Conservation (phyloP, 805 yeast genomes). For the Scheffersomyces amazonensis region DNA sequence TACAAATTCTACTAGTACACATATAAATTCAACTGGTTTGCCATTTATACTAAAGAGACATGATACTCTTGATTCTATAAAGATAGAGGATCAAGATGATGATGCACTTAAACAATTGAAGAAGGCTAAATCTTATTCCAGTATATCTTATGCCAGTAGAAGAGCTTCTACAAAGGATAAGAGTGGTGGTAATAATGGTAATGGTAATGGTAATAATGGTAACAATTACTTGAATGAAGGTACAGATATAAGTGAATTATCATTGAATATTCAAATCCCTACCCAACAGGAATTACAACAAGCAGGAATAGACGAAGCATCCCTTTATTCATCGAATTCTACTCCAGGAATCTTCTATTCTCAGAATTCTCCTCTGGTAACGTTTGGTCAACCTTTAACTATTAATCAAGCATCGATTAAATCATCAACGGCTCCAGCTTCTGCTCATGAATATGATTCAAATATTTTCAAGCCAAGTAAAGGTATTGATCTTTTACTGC, state of each 20-base stretch:
- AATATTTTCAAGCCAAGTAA: neutral
- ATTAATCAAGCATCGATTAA: slow-evolving; percentile 4
- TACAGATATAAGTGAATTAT: neutral
- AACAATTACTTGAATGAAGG: neutral
- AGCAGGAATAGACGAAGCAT: slow-evolving; percentile 22
- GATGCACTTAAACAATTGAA: slow-evolving; percentile 41
- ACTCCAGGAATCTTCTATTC: slow-evolving; percentile 12
- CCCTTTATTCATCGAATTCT: slow-evolving; percentile 14
- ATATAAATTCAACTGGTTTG: slow-evolving; percentile 3
- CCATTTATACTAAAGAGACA: slow-evolving; percentile 17
- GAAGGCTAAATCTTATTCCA: slow-evolving; percentile 32
- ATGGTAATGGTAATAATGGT: neutral
- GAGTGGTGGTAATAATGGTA: neutral
- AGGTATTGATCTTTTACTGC: slow-evolving; percentile 24
- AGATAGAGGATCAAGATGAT: slow-evolving; percentile 38
- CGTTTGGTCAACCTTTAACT: slow-evolving; percentile 1
- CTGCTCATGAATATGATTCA: slow-evolving; percentile 2
- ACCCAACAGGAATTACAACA: slow-evolving; percentile 2
- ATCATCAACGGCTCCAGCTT: slow-evolving; percentile 11
- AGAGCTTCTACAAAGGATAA: neutral
- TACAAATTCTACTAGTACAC: slow-evolving; percentile 4
- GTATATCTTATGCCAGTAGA: slow-evolving; percentile 3
- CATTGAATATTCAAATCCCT: slow-evolving; percentile 1
- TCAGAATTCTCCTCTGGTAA: slow-evolving; percentile 6
- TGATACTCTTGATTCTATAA: slow-evolving; percentile 29